These are phyloP conservation scores for Eucalyptus viminalis DNA, from an alignment of 345 rosid genomes.

Conservation along the genomic window DNA sequence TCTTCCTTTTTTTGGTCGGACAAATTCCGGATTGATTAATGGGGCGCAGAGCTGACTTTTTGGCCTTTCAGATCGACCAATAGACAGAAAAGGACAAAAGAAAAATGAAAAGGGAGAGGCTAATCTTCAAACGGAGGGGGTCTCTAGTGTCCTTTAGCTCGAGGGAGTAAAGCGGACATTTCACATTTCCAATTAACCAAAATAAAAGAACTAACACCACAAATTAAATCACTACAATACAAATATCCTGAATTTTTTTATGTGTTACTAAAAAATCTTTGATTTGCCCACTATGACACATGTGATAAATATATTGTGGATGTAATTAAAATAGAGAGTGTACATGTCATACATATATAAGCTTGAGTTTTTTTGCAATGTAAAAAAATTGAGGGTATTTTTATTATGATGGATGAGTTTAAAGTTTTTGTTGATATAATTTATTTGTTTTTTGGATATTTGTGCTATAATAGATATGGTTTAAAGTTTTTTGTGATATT, in stretches of 20 bases:
- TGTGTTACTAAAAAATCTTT: accelerated
- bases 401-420: accelerated
- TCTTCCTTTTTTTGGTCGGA: neutral
- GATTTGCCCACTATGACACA: accelerated
- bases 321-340: neutral
- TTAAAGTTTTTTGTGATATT: too few species aligned
- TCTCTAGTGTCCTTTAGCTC: accelerated
- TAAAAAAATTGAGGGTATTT: neutral
- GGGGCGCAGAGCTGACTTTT: neutral
- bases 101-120: too few species aligned
- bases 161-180: neutral
- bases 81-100: neutral
- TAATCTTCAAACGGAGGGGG: neutral
- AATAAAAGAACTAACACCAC: too few species aligned
- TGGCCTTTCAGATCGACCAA: neutral
- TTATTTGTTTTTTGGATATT: neutral
- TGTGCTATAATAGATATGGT: too few species aligned
- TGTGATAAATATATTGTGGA: too few species aligned
- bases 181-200: neutral
- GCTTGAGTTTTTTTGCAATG: accelerated
- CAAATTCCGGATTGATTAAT: accelerated
- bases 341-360: neutral
- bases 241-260: neutral
- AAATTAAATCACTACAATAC: too few species aligned
- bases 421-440: too few species aligned